Evolutionary conservation across 1,284 basidiomycete species (phyloP).

Genomic region (Neonothopanus nambi): DNA sequence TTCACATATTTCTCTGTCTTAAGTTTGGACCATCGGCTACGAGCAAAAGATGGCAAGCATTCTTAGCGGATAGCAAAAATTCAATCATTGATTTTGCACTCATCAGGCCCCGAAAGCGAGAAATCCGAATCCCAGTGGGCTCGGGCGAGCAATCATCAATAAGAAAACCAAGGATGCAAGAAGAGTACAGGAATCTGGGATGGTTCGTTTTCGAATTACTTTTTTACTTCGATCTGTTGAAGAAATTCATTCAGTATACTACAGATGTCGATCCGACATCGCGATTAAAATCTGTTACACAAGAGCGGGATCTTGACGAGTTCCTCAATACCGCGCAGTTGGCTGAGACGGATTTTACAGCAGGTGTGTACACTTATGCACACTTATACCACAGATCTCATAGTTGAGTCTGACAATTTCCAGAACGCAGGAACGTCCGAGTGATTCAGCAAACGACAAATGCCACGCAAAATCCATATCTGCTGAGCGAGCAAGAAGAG

Average conservation of each 20-base stretch:
- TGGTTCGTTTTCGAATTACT: constrained; percentile 50
- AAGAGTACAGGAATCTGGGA: constrained; percentile 67
- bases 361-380: constrained; percentile 66
- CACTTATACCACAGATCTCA: neutral
- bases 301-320: constrained; percentile 94
- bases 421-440: constrained; percentile 91
- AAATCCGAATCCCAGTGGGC: constrained; percentile 70
- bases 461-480: constrained; percentile 80
- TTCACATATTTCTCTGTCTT: too few species aligned
- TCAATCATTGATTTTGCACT: constrained; percentile 1
- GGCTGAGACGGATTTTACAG: constrained; percentile 96
- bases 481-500: constrained; percentile 87
- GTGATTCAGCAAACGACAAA: constrained; percentile 75
- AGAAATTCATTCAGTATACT: constrained; percentile 57
- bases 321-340: constrained; percentile 95
- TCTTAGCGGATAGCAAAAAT: neutral
- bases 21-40: too few species aligned
- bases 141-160: constrained; percentile 92
- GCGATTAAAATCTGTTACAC: constrained; percentile 90
- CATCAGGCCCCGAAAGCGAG: constrained; percentile 48
- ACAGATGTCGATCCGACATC: constrained; percentile 72
- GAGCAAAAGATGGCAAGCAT: constrained; percentile 22
- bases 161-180: constrained; percentile 82
- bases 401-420: constrained; percentile 5
- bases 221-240: too few species aligned